Evolutionary conservation across 2,329 filamentous ascomycete species (phyloP), one percentile per base, ranked within the genome.

Genomic region (Laburnicola sp.): DNA sequence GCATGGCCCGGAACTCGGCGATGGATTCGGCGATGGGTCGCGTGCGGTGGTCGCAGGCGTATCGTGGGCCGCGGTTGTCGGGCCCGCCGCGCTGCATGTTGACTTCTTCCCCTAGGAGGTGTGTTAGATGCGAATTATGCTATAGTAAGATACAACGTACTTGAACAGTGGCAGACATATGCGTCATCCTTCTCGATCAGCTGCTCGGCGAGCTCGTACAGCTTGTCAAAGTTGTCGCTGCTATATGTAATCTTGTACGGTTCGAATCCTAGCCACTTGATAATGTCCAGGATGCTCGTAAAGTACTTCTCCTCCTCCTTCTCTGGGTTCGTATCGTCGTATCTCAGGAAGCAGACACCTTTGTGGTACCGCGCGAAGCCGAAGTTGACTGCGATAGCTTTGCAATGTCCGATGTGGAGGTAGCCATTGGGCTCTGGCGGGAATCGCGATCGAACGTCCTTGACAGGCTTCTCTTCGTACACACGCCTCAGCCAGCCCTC

Each of bases 331-430:
- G 94, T 97, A 65, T 97, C 94, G 71, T 97, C 94, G 72, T 89
- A 96, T 64, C 93, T 82, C 55, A 91, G 75, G 66, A 87, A 87
- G 73, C 85, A 88, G 55, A 86, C 79, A 51, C 93, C 93, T 31
- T 87, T 88, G 69, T 96, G 89, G 67, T 86, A 86, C 66, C 83
- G 85, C 10, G 94, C 93, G 71, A 97, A 97, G 5, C 93, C 93
- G 75, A 97, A 97, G 75, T 97, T 97, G 73, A 97, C 85, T 0
- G 91, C 88, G 71, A 97, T 97, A 22, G 94, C 93, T 77, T 97
- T 97, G 59, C 88, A 89, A 70, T 97, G 94, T 21, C 93, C 93
- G 62, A 97, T 88, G 69, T 97, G 92, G 7, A 97, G 82, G 71
- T 88, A 97, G 48, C 93, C 94, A 72, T 97, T 97, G 41, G 94